Conservation (phyloP, 345 rosid species). For the Lepidium aucheri region DNA sequence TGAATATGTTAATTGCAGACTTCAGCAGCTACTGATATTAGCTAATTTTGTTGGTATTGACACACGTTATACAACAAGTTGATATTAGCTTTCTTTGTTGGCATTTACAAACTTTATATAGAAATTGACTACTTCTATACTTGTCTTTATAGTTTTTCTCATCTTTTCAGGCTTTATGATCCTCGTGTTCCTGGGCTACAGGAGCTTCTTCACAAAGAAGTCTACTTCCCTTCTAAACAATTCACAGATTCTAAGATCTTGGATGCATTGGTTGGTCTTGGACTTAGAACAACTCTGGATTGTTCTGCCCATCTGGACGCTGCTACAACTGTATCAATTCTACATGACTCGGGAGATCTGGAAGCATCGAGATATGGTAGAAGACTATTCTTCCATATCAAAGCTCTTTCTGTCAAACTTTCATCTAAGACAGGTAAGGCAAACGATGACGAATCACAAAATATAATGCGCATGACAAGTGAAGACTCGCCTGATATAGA, state of each 20-base stretch:
- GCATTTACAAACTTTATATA: neutral
- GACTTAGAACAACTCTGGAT: constrained; percentile 60
- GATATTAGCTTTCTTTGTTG: constrained; percentile 4
- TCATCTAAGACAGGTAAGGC: constrained; percentile 33
- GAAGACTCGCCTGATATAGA: constrained; percentile 29
- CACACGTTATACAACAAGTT: neutral
- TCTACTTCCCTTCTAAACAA: constrained; percentile 68
- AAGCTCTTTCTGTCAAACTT: constrained; percentile 54
- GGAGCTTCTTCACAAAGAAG: constrained; percentile 58
- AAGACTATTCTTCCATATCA: constrained; percentile 48
- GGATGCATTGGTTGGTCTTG: constrained; percentile 64
- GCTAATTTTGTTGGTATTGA: neutral
- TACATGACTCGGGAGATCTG: constrained; percentile 49
- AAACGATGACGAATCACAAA: constrained; percentile 27
- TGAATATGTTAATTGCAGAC: constrained; percentile 6
- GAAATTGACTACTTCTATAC: neutral
- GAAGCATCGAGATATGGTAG: constrained; percentile 50
- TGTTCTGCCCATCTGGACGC: constrained; percentile 68
- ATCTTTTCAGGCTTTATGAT: constrained; percentile 80
- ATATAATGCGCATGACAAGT: constrained; percentile 16
- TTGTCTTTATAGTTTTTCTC: neutral
- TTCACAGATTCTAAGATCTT: constrained; percentile 65
- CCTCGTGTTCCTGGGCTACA: constrained; percentile 68
- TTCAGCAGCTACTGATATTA: neutral
- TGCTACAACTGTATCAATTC: constrained; percentile 63